Base-by-base conservation (phyloP, 1,284 basidiomycete species). In the Cutaneotrichosporon sp. region DNA sequence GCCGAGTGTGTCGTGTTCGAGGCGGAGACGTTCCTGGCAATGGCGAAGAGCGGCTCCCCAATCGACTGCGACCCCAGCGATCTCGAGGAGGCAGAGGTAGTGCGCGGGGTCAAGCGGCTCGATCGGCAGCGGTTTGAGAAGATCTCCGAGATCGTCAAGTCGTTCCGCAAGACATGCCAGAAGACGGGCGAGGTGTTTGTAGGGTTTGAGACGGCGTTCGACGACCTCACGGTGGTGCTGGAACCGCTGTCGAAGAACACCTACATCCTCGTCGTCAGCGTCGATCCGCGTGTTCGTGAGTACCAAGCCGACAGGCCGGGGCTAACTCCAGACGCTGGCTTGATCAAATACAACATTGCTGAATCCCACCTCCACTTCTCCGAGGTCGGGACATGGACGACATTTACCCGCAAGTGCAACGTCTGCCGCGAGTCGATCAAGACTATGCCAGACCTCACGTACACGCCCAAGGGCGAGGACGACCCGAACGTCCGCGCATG, bases 1-100 rank as follows among this genome's bases (percentile, higher is more conserved):
- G 86, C 86, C 2, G 96, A 99, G 74, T 90, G 93, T 46, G 86
- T 98, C 55, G 82, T 97, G 22, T 98, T 99, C 65, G 96, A 99
- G 73, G 84, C 88, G 47, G 93, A 91, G 3, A 98, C 96, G 16
- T 98, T 98, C 77, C 85, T 99, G 45, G 91, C 97, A 61, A 92
- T 98, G 60, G 90, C 90, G 17, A 77, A 76, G 56, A 71, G 65
- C 19, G 75, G 71, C 22, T 72, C 65, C 17, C 70, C 67, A 31
- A 60, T 74, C 25, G 72, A 75, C 54, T 65, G 63, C 46, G 71
- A 72, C 54, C 54, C 60, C 7, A 52, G 49, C 22, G 68, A 75
- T 20, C 50, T 67, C 41, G 65, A 76, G 46, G 55, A 57, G 25
- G 49, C 55, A 38, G 73, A 72, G 52, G 49, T 54, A 14, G 52